phyloP scores from a whole-genome alignment of 148 eudicot species.

The Cornus kousa region DNA sequence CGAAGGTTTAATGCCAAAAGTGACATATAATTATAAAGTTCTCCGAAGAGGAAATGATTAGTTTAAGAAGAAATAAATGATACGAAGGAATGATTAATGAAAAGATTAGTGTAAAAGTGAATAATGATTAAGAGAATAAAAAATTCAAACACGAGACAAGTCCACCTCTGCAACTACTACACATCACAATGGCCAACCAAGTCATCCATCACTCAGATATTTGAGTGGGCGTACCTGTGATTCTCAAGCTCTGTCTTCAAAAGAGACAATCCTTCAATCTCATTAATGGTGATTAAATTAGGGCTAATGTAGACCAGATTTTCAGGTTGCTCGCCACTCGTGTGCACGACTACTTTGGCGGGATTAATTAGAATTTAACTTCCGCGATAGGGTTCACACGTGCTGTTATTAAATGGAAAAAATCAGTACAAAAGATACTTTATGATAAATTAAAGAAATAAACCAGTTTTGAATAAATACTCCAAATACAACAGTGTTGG shows the following conservation, averaged over 20 bases:
- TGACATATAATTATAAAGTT: background rate
- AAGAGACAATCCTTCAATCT: slow-evolving; percentile 2
- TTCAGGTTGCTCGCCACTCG: slow-evolving; percentile 26
- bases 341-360: slow-evolving; percentile 41
- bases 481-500: slow-evolving; percentile 12
- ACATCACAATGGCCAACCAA: slow-evolving; percentile 15
- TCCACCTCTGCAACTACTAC: slow-evolving; percentile 1
- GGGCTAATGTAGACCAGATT: slow-evolving; percentile 12
- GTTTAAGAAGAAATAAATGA: background rate
- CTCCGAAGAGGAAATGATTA: background rate
- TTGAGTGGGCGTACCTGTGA: slow-evolving; percentile 7
- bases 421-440: background rate
- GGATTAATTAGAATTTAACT: background rate
- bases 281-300: slow-evolving; percentile 5
- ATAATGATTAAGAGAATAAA: slow-evolving; percentile 21
- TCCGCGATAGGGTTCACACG: slow-evolving; percentile 13
- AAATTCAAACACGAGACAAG: background rate
- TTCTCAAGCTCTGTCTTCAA: slow-evolving; percentile 14
- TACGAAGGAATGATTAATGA: background rate
- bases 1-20: background rate
- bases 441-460: background rate
- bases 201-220: slow-evolving; percentile 19
- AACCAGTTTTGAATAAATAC: background rate
- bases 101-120: background rate
- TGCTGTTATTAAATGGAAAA: slow-evolving; percentile 9